Percentiles rank a stretch among this genome's conserved stretches.
These are phyloP conservation scores for Pseudocercospora musae DNA, from an alignment of 2,329 filamentous ascomycete genomes.

Conservation along the genomic window DNA sequence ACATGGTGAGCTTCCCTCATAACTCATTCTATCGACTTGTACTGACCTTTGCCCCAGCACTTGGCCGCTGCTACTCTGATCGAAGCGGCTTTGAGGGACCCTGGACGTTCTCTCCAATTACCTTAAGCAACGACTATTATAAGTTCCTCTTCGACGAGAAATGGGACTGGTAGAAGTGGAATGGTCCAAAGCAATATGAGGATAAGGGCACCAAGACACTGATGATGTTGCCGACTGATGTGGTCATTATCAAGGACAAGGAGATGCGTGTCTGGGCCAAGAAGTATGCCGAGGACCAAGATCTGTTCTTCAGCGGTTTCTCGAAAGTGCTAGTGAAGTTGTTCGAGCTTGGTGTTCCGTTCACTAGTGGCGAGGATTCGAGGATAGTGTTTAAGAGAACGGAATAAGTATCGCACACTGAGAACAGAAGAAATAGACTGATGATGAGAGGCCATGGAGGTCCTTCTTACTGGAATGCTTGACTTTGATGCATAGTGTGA, in stretches of 20 bases:
- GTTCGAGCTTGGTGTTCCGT: constrained; percentile 93
- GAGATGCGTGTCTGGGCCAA: constrained; percentile 75
- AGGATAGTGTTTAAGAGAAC: constrained; percentile 48
- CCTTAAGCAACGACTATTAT: constrained; percentile 94
- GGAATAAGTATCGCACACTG: constrained; percentile 20
- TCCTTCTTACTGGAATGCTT: too few species aligned
- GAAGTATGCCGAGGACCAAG: constrained; percentile 87
- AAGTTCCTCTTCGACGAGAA: constrained; percentile 84
- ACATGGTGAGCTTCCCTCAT: constrained; percentile 46
- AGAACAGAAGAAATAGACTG: background rate
- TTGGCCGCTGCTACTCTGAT: constrained; percentile 85
- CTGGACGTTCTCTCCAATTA: constrained; percentile 88
- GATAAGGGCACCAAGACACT: constrained; percentile 81
- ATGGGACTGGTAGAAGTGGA: constrained; percentile 89
- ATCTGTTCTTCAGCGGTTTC: constrained; percentile 92
- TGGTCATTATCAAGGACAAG: constrained; percentile 85
- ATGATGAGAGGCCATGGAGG: background rate
- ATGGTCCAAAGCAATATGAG: constrained; percentile 85
- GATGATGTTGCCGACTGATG: constrained; percentile 97
- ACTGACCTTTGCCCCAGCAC: constrained; percentile 43
- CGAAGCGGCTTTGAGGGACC: constrained; percentile 85
- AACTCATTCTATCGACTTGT: background rate
- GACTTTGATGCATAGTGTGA: too few species aligned
- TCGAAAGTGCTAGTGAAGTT: constrained; percentile 72
- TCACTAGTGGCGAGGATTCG: constrained; percentile 53